A percentile compares a stretch with the other conserved stretches of the same genome.
Conservation (phyloP, 768 basidiomycete species). For the Podaxis sp. region DNA sequence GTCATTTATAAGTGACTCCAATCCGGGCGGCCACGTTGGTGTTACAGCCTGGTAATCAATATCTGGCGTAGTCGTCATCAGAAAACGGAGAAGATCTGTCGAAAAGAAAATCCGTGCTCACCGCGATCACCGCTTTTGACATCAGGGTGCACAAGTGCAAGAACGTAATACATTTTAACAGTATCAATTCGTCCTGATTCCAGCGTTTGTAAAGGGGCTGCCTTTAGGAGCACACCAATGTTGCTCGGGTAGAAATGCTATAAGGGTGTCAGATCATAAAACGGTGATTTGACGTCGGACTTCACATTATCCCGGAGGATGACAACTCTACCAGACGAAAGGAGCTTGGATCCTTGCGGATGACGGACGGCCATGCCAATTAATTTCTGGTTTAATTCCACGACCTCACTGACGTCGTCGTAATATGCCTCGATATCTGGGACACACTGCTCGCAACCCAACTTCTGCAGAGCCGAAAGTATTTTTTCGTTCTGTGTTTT, state of each 20-base stretch:
- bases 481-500: constrained; percentile 65
- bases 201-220: constrained; percentile 47
- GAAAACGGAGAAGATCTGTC: neutral
- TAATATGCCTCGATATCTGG: constrained; percentile 77
- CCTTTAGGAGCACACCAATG: constrained; percentile 70
- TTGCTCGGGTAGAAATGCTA: constrained; percentile 79
- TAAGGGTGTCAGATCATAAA: constrained; percentile 4
- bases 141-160: constrained; percentile 67
- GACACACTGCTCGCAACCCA: constrained; percentile 69
- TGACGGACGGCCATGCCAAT: constrained; percentile 58
- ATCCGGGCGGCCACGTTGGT: constrained; percentile 76
- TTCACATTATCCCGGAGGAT: constrained; percentile 77
- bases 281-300: constrained; percentile 22
- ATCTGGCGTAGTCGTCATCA: constrained; percentile 40
- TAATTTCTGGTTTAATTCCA: constrained; percentile 61
- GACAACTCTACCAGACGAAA: constrained; percentile 78
- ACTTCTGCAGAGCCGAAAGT: constrained; percentile 58
- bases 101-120: constrained; percentile 25
- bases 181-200: constrained; percentile 47
- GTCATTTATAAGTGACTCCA: constrained; percentile 45
- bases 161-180: constrained; percentile 59
- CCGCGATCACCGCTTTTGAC: constrained; percentile 59
- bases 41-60: constrained; percentile 54
- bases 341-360: constrained; percentile 64
- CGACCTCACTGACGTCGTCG: constrained; percentile 63